Conservation (phyloP, 2,329 filamentous ascomycete genomes). For the Sporothrix euskadiensis region DNA sequence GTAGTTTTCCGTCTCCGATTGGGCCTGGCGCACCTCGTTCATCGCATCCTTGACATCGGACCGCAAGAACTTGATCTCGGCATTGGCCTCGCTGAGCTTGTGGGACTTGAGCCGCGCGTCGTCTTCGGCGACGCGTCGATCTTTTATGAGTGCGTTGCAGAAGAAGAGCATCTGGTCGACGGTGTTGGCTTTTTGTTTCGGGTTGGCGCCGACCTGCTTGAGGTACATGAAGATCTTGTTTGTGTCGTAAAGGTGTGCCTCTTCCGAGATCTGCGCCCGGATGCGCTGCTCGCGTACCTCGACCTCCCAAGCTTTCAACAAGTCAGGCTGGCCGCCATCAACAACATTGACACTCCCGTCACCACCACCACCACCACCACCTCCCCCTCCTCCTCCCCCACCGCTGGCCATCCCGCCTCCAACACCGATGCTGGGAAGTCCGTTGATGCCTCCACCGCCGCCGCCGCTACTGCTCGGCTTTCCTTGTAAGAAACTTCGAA, state of each 20-base stretch:
- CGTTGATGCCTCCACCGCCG: background rate
- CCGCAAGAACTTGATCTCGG: conserved; percentile 20
- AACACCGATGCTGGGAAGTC: background rate
- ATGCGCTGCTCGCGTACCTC: conserved; percentile 13
- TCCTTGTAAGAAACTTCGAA: background rate
- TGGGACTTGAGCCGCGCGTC: background rate
- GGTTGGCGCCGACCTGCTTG: conserved; percentile 3
- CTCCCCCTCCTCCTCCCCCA: background rate
- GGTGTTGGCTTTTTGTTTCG: conserved; percentile 19
- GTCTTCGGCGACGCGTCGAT: background rate
- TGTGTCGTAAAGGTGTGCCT: background rate
- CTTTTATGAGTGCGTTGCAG: conserved; percentile 16
- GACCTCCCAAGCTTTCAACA: background rate
- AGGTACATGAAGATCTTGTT: conserved; percentile 8
- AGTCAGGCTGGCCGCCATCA: conserved; percentile 2
- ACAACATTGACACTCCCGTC: background rate
- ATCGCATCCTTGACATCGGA: conserved; percentile 18
- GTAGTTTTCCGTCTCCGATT: background rate
- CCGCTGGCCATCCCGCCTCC: background rate
- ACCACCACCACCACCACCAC: background rate
- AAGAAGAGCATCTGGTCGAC: conserved; percentile 18
- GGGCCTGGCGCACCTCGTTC: background rate
- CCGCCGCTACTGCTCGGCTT: background rate
- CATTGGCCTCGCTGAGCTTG: conserved; percentile 1
- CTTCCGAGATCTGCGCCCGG: conserved; percentile 5